Base-by-base conservation (phyloP, 495 filamentous ascomycete genomes). In the Talaromyces nanjingensis region DNA sequence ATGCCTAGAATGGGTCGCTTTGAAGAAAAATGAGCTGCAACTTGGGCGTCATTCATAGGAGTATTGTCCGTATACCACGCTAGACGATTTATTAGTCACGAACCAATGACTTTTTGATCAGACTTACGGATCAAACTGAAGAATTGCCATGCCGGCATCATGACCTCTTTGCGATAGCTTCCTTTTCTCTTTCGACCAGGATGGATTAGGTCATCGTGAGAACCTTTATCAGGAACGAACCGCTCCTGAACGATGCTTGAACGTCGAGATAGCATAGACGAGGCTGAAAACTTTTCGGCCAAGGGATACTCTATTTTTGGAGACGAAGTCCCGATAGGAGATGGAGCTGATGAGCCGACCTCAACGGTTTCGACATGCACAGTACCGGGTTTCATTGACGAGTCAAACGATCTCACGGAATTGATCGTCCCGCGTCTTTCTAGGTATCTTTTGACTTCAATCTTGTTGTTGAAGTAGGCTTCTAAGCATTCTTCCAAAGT, bases 91-190 rank as follows among this genome's bases (percentile, higher is more conserved):
- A 65, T 87, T 75, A 86, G 80, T 65, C 67, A 47, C 25, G 53
- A 20, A 31, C 9, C 6, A 57, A 20, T 39, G 8, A 16, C 20
- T 22, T 24, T 62, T 29, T n/a, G 20, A 12, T 49, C 42, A 27
- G 65, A 77, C 87, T 66, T 75, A 90, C 89, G 91, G 63, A 96
- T 92, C 45, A 96, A 75, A 69, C 87, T 90, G 74, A 97, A 97
- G 69, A 98, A 97, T 69, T 97, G 94, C 93, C 93, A 98, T 12
- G 94, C 94, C 12, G 93, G 94, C 82, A 98, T 96, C 71, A 93
- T 86, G 14, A 97, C 89, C 70, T 94, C 91, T 71, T 90, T 94
- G 39, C 89, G 80, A 34, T 89, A 75, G 27, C 78, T 80, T 39
- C 80, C 78, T 62, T 73, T 79, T 24, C 81, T 74, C 14, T 71